Percentiles rank a stretch among this genome's conserved stretches.
phyloP scores from a whole-genome alignment of 352 stramenopile species.

The Globisporangium okanoganense region DNA sequence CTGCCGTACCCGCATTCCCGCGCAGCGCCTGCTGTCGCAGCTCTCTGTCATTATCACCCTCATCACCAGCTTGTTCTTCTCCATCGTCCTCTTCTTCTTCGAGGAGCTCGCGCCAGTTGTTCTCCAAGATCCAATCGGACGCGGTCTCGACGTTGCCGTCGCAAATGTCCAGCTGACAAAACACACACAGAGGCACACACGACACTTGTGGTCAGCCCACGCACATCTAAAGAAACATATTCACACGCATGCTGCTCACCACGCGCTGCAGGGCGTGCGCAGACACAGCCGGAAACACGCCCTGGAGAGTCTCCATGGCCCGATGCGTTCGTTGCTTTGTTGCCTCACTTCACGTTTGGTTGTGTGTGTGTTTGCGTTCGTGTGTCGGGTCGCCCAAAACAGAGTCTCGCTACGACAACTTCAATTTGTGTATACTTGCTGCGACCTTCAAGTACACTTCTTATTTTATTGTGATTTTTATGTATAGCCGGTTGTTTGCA shows the following conservation, averaged over 20 bases:
- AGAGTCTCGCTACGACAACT: too few relatives aligned
- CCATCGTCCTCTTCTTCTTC: conserved; percentile 12
- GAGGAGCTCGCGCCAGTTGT: conserved; percentile 51
- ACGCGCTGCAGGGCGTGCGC: conserved; percentile 29
- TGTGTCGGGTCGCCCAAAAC: neutral
- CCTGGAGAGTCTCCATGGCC: conserved; percentile 56
- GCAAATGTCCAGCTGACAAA: conserved; percentile 44
- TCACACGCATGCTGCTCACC: neutral
- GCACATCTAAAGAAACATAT: neutral
- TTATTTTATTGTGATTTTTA: too few relatives aligned
- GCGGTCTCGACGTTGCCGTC: conserved; percentile 45
- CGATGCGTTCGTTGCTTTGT: neutral
- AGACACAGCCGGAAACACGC: conserved; percentile 39
- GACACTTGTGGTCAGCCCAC: neutral
- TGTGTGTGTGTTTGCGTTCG: neutral
- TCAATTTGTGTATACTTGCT: too few relatives aligned
- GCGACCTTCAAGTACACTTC: too few relatives aligned
- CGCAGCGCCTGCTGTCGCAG: neutral
- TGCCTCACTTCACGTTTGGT: neutral
- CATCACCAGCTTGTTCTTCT: neutral
- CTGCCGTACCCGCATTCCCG: neutral
- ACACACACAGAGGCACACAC: neutral
- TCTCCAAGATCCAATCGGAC: conserved; percentile 55
- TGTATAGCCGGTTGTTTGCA: too few relatives aligned
- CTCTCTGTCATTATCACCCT: neutral